Evolutionary conservation across 2,329 filamentous ascomycete species (phyloP).

Genomic region (Nothomitra cinnamomea): DNA sequence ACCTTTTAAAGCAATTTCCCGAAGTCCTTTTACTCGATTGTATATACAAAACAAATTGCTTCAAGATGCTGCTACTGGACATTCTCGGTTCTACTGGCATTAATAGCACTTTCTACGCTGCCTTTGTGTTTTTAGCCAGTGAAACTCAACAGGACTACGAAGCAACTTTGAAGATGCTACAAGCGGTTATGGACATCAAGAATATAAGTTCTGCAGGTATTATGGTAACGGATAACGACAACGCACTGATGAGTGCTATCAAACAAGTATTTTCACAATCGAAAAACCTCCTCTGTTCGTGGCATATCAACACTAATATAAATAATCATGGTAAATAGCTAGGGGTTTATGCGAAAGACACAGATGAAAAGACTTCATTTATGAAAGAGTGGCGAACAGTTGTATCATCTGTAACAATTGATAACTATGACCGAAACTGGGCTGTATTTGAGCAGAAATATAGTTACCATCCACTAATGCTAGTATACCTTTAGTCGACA

Average conservation of each 20-base stretch:
- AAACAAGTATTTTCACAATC: neutral
- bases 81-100: too few relatives aligned
- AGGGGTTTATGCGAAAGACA: neutral
- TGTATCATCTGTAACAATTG: neutral
- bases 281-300: neutral
- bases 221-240: conserved; percentile 3
- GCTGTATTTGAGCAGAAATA: neutral
- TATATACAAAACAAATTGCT: conserved; percentile 3
- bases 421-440: neutral
- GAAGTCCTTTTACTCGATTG: conserved; percentile 2
- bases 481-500: neutral
- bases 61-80: too few relatives aligned
- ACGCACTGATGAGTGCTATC: conserved; percentile 2
- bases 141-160: too few relatives aligned
- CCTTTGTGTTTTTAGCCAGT: too few relatives aligned
- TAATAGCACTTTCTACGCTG: too few relatives aligned
- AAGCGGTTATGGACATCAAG: neutral
- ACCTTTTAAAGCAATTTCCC: neutral
- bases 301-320: neutral
- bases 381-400: neutral
- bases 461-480: neutral
- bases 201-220: neutral
- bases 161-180: too few relatives aligned
- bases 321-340: neutral
- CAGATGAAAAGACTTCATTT: neutral